Conservation (phyloP, 2,329 filamentous ascomycete species). For the Fusarium sp. region DNA sequence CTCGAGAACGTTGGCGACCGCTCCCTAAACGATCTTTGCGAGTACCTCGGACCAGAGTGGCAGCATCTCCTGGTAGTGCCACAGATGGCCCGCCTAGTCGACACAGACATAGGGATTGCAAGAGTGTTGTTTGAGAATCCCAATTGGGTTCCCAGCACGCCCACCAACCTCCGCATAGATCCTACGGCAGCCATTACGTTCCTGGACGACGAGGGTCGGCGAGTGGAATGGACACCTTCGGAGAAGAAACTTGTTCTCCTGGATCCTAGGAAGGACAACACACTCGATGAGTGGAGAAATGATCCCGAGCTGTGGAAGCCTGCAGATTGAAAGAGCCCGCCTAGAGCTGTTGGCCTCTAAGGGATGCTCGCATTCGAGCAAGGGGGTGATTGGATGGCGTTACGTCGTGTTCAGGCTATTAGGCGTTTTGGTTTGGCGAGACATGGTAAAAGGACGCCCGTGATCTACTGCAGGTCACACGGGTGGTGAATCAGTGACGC, state of each 20-base stretch:
- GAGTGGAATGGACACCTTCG: conserved; percentile 34
- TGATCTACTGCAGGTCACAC: background rate
- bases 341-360: background rate
- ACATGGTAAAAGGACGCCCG: background rate
- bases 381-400: background rate
- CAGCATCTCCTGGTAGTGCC: conserved; percentile 56
- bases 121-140: conserved; percentile 59
- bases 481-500: background rate
- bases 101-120: conserved; percentile 52
- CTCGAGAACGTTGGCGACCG: conserved; percentile 58
- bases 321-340: background rate
- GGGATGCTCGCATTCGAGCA: background rate
- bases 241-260: conserved; percentile 39
- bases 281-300: background rate
- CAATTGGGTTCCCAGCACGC: conserved; percentile 51
- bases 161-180: conserved; percentile 27
- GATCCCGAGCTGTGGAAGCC: background rate
- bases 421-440: background rate
- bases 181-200: conserved; percentile 28
- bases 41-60: conserved; percentile 56
- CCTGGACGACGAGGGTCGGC: conserved; percentile 41
- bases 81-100: conserved; percentile 49
- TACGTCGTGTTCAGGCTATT: background rate
- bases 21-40: conserved; percentile 59
- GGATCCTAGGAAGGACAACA: conserved; percentile 15